A percentile compares a stretch with the other conserved stretches of the same genome.
Evolutionary conservation across 805 yeast species (phyloP).

Genomic region (Saturnispora bothae): DNA sequence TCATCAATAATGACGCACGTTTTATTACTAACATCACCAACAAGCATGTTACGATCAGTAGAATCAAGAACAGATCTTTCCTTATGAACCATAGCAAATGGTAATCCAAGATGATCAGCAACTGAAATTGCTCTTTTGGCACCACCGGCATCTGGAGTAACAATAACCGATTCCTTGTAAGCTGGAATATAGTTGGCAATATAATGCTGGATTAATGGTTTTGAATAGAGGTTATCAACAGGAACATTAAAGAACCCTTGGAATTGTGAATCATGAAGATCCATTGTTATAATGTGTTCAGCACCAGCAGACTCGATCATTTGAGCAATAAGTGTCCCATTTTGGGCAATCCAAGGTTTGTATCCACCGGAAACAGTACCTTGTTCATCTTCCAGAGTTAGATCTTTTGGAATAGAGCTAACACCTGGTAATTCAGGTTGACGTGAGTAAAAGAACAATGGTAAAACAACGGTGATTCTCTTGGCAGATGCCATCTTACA

Average conservation of each 20-base stretch:
- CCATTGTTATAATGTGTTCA: conserved; percentile 95
- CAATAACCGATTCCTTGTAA: conserved; percentile 76
- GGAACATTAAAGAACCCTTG: conserved; percentile 97
- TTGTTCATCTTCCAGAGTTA: conserved; percentile 1
- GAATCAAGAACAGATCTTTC: conserved; percentile 47
- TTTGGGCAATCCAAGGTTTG: conserved; percentile 92
- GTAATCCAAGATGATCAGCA: conserved; percentile 81
- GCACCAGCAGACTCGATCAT: conserved; percentile 88
- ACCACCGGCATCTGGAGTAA: conserved; percentile 98
- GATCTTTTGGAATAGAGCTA: conserved; percentile 10
- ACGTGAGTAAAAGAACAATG: conserved; percentile 89
- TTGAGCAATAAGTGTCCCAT: conserved; percentile 86
- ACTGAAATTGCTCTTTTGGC: conserved; percentile 93
- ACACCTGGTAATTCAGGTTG: conserved; percentile 91
- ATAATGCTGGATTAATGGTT: conserved; percentile 79
- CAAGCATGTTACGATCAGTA: conserved; percentile 71
- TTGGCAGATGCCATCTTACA: conserved; percentile 86
- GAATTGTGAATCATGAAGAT: conserved; percentile 93
- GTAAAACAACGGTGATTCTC: conserved; percentile 83
- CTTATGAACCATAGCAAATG: conserved; percentile 92
- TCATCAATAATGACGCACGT: conserved; percentile 91
- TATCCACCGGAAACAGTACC: conserved; percentile 26
- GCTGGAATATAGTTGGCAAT: conserved; percentile 70
- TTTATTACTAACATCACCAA: conserved; percentile 83
- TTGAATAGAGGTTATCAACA: conserved; percentile 85